Evolutionary conservation across 192 early-diverging fungal species (phyloP).

Genomic region (Martensiomyces pterosporus): DNA sequence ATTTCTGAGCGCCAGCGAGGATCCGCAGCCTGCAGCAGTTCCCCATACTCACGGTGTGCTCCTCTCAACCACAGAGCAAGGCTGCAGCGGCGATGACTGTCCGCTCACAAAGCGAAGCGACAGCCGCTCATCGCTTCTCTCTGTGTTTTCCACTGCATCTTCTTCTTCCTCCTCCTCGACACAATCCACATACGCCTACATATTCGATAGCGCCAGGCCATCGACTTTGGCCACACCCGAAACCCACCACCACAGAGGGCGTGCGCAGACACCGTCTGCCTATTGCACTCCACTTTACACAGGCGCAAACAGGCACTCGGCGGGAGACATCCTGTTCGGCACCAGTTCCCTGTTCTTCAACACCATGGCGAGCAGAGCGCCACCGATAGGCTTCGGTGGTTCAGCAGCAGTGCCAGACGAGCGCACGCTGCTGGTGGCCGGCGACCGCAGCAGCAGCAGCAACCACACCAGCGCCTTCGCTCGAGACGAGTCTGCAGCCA

Average conservation of each 20-base stretch:
- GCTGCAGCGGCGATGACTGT: not conserved
- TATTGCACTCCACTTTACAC: too few species aligned
- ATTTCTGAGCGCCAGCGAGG: not conserved
- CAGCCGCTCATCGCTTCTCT: conserved; percentile 29
- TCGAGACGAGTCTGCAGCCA: too few species aligned
- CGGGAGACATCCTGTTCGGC: conserved; percentile 7
- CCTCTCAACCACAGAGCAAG: too few species aligned
- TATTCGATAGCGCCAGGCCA: conserved; percentile 41
- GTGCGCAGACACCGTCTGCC: not conserved
- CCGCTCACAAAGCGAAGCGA: conserved; percentile 1
- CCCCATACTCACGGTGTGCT: too few species aligned
- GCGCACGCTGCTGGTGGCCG: conserved; percentile 16
- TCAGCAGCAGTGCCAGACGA: too few species aligned
- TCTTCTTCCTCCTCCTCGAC: conserved; percentile 29
- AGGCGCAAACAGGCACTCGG: not conserved
- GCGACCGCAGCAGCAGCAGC: conserved; percentile 7
- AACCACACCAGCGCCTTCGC: too few species aligned
- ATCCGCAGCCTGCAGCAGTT: not conserved
- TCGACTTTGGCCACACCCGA: not conserved
- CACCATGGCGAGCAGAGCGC: not conserved
- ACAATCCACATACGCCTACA: conserved; percentile 41
- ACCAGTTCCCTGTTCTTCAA: conserved; percentile 3
- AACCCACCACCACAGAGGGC: not conserved
- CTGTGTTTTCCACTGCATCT: conserved; percentile 6
- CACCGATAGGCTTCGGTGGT: not conserved